These are phyloP conservation scores for Colletotrichum truncatum DNA, from an alignment of 2,329 filamentous ascomycete genomes.

Conservation along the genomic window DNA sequence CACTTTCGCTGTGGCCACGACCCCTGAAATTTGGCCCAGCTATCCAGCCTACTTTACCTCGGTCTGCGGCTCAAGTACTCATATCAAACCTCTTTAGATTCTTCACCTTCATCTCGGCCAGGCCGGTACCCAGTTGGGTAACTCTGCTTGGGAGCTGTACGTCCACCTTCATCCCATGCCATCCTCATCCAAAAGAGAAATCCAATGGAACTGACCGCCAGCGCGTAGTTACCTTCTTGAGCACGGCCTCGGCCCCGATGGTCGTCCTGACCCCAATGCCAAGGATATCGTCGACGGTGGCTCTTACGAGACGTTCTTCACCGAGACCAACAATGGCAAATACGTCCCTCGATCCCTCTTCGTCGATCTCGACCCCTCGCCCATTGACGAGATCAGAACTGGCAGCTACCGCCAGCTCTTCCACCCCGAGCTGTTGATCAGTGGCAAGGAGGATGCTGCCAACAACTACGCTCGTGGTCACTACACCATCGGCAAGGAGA, in stretches of 20 bases:
- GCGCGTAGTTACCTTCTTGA: slow-evolving; percentile 72
- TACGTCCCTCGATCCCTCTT: slow-evolving; percentile 78
- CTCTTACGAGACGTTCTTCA: slow-evolving; percentile 79
- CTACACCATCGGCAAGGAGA: slow-evolving; percentile 81
- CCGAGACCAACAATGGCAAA: slow-evolving; percentile 76
- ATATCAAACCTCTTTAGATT: slow-evolving; percentile 52
- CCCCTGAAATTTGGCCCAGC: slow-evolving; percentile 18
- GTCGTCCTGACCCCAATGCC: slow-evolving; percentile 68
- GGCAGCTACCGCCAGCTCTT: slow-evolving; percentile 74
- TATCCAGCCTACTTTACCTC: neutral
- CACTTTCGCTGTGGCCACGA: slow-evolving; percentile 8
- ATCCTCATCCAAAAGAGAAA: slow-evolving; percentile 29
- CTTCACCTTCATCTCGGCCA: slow-evolving; percentile 73
- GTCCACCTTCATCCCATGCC: slow-evolving; percentile 41
- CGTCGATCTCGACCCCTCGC: slow-evolving; percentile 77
- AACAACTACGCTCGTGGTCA: slow-evolving; percentile 83
- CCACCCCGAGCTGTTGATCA: slow-evolving; percentile 77
- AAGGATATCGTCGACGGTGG: slow-evolving; percentile 69
- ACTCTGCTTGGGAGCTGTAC: slow-evolving; percentile 81
- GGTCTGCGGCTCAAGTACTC: slow-evolving; percentile 11
- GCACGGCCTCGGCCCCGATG: slow-evolving; percentile 74
- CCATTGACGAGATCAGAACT: slow-evolving; percentile 78
- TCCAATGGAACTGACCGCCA: slow-evolving; percentile 26
- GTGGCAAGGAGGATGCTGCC: slow-evolving; percentile 80
- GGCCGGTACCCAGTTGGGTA: slow-evolving; percentile 78